Evolutionary conservation across 2,329 filamentous ascomycete genomes (phyloP).

Genomic region (Ascochyta koolunga): DNA sequence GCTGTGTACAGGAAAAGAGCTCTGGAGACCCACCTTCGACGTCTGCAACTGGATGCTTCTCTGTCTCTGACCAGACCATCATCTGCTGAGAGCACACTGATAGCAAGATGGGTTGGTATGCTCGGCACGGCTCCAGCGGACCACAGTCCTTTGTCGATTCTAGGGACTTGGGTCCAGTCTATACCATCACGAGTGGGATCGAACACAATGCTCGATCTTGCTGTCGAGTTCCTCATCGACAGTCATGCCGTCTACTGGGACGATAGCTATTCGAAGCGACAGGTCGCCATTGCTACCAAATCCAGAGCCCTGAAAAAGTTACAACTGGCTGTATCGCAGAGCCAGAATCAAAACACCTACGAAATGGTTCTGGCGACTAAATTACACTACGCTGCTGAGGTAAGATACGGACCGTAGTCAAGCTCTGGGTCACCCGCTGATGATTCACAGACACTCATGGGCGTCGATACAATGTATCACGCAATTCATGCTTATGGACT

Average conservation of each 20-base stretch:
- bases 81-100: constrained; percentile 27
- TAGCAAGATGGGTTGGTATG: constrained; percentile 31
- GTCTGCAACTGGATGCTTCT: constrained; percentile 16
- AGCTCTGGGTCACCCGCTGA: constrained; percentile 6
- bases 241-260: constrained; percentile 30
- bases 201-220: constrained; percentile 34
- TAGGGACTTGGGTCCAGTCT: constrained; percentile 37
- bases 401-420: background rate
- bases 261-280: constrained; percentile 28
- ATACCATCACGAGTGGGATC: constrained; percentile 37
- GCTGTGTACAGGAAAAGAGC: constrained; percentile 18
- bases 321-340: constrained; percentile 25
- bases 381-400: constrained; percentile 39
- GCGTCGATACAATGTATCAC: constrained; percentile 34
- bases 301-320: constrained; percentile 34
- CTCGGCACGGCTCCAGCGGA: constrained; percentile 22
- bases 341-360: constrained; percentile 24
- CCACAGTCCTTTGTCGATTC: constrained; percentile 29
- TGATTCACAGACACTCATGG: constrained; percentile 27
- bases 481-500: constrained; percentile 38
- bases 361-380: constrained; percentile 38
- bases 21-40: constrained; percentile 23
- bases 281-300: constrained; percentile 26
- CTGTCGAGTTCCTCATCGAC: constrained; percentile 34
- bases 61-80: constrained; percentile 15